A percentile compares a stretch with the other conserved stretches of the same genome.
Evolutionary conservation across 164 flowering plant species (phyloP).

Genomic region (Saururus chinensis): DNA sequence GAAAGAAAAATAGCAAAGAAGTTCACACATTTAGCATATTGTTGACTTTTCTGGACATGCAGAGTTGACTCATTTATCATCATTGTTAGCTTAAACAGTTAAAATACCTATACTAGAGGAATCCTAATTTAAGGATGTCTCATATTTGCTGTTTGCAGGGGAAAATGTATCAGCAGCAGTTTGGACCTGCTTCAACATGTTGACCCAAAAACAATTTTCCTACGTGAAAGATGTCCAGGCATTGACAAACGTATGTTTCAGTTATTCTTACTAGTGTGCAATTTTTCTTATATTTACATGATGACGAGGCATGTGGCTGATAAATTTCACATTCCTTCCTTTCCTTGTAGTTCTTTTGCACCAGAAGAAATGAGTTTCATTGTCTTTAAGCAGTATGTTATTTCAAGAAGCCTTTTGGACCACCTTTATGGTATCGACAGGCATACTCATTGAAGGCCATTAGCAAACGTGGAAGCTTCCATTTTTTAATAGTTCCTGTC

Average conservation of each 20-base stretch:
- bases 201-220: constrained; percentile 45
- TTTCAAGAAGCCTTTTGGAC: no score
- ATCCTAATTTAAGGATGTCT: neutral
- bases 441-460: no score
- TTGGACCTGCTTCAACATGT: constrained; percentile 33
- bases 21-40: neutral
- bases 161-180: constrained; percentile 25
- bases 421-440: no score
- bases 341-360: constrained; percentile 3
- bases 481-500: no score
- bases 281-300: neutral
- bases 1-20: neutral
- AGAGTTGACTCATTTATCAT: neutral
- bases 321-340: neutral
- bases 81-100: neutral
- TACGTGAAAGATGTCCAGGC: constrained; percentile 39
- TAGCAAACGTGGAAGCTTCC: no score
- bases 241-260: constrained; percentile 42
- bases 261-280: no score
- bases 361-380: neutral
- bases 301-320: neutral
- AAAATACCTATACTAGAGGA: neutral
- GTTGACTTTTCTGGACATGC: neutral
- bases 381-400: no score
- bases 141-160: constrained; percentile 31